These are phyloP conservation scores for Talaromyces sp. DNA, from an alignment of 2,329 filamentous ascomycete species.

Conservation along the genomic window DNA sequence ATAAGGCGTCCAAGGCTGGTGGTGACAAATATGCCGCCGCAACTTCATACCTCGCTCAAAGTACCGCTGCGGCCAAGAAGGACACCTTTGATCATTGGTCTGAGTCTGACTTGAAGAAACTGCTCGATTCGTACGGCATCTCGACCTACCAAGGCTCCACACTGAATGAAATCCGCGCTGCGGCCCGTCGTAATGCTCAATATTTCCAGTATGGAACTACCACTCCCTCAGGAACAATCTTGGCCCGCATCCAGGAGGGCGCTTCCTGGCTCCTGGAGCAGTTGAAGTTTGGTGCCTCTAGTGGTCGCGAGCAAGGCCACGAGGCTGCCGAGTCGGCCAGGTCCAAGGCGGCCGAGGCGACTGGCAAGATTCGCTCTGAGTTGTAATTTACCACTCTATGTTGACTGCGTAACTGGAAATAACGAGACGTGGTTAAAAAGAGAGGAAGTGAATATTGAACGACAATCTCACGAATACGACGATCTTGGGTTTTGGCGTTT, in stretches of 20 bases:
- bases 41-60: slow-evolving; percentile 63
- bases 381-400: slow-evolving; percentile 17
- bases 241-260: slow-evolving; percentile 54
- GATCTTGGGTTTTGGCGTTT: background rate
- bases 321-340: slow-evolving; percentile 41
- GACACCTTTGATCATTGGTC: slow-evolving; percentile 68
- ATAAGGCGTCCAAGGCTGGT: slow-evolving; percentile 43
- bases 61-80: slow-evolving; percentile 61
- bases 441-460: background rate
- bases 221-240: slow-evolving; percentile 59
- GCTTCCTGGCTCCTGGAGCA: slow-evolving; percentile 46
- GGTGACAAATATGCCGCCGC: slow-evolving; percentile 54
- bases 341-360: slow-evolving; percentile 46
- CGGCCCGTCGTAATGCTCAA: slow-evolving; percentile 66
- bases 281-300: slow-evolving; percentile 43
- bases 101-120: slow-evolving; percentile 65
- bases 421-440: background rate
- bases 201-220: slow-evolving; percentile 73
- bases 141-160: slow-evolving; percentile 62
- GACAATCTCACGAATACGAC: background rate
- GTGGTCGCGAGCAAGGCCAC: slow-evolving; percentile 43
- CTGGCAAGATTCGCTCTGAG: slow-evolving; percentile 29
- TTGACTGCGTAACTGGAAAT: background rate
- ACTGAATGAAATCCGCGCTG: slow-evolving; percentile 63
- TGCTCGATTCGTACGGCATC: slow-evolving; percentile 74